Conservation (phyloP, 1,284 basidiomycete genomes). For the Apiotrichum laibachii region DNA sequence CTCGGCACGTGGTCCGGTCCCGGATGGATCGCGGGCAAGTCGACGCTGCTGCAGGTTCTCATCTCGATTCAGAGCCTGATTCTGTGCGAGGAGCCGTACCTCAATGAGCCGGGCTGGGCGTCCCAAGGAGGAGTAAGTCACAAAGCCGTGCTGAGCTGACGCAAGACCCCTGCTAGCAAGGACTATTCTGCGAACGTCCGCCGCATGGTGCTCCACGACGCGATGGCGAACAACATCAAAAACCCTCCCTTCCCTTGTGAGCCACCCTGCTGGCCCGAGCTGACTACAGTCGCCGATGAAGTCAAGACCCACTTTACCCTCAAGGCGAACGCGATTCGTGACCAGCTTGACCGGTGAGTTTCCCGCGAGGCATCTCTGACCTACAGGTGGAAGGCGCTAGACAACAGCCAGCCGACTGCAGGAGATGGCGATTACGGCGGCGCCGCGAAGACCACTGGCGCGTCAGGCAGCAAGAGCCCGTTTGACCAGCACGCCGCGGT, state of each 20-base stretch:
- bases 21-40: slow-evolving; percentile 81
- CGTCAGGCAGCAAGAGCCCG: not conserved
- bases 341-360: slow-evolving; percentile 71
- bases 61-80: slow-evolving; percentile 95
- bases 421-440: slow-evolving; percentile 1
- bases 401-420: slow-evolving; percentile 26
- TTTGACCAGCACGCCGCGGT: slow-evolving; percentile 29
- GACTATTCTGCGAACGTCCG: slow-evolving; percentile 70
- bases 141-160: slow-evolving; percentile 5
- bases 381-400: slow-evolving; percentile 31
- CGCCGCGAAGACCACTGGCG: not conserved
- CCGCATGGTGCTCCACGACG: slow-evolving; percentile 80
- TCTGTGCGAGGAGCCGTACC: slow-evolving; percentile 79
- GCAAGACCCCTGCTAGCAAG: slow-evolving; percentile 57
- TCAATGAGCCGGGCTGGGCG: slow-evolving; percentile 87
- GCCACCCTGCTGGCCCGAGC: slow-evolving; percentile 1
- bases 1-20: slow-evolving; percentile 88
- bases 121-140: slow-evolving; percentile 64
- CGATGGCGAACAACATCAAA: slow-evolving; percentile 69
- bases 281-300: slow-evolving; percentile 71
- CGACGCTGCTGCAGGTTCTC: slow-evolving; percentile 71
- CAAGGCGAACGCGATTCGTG: slow-evolving; percentile 66
- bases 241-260: slow-evolving; percentile 60
- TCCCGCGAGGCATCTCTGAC: not conserved
- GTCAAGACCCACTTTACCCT: slow-evolving; percentile 86